Evolutionary conservation across 805 yeast species (phyloP), one percentile per base, ranked within the genome.

Genomic region (Wickerhamiella parazyma): DNA sequence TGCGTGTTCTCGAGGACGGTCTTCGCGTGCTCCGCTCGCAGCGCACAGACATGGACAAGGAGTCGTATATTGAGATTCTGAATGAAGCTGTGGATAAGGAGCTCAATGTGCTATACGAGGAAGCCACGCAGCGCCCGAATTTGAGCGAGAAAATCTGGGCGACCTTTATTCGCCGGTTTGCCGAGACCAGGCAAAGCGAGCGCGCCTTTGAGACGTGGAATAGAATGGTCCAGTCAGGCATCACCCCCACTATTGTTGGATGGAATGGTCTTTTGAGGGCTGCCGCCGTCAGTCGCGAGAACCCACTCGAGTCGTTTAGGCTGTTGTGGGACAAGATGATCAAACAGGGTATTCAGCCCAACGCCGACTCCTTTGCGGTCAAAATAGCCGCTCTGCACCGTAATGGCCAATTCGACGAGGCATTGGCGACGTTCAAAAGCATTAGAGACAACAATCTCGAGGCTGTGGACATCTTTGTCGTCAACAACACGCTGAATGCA

Each of bases 221-320:
- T 47, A 63, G 60, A 35, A 56, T 79, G 61, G 50, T 69, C 21
- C 48, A 56, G 9, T 51, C 56, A 6, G 70, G 68, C 17, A 54
- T 66, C 14, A 48, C 48, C 1, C 75, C 75, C n/a, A 57, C 69
- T 4, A 51, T 67, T n/a, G 50, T 58, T 0, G 57, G 75, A 1
- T 81, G 85, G 85, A 76, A 77, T 42, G 66, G 71, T 41, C 65
- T 79, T 22, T 59, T 81, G 41, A 62, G 69, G 41, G 66, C 79
- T 0, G 67, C 70, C 3, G 55, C 68, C 7, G 41, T 49, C 42
- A 49, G 57, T 18, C 64, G 56, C 34, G 50, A 51, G 8, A 53
- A 59, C 38, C 55, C 51, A 36, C 42, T 40, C 49, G 61, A 31
- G 11, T 54, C 52, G 3, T 50, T 52, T 5, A 46, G 51, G 28